Base-by-base conservation (phyloP, 139 green algal species). In the Closterium sp. region DNA sequence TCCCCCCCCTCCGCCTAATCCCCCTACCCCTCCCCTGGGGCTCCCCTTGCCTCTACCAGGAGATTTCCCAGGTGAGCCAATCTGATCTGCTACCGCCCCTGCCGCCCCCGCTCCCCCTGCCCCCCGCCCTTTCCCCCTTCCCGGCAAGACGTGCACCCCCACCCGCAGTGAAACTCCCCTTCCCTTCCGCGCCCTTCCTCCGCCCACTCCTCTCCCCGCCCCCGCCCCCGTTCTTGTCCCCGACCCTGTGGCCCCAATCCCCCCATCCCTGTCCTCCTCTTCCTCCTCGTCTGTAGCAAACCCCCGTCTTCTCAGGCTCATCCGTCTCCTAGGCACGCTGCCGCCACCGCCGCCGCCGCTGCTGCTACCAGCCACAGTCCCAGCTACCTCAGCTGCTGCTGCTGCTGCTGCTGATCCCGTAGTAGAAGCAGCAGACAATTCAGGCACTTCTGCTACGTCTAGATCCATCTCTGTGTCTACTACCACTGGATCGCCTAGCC, bases 381-480 rank as follows among this genome's bases (percentile, higher is more conserved):
- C 55, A 76, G 30, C 86, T 9, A 25, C 86, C 86, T 85, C 86
- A 64, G 87, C 38, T 85, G 86, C 31, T 89, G 21, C 86, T 86
- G 36, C 86, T 7, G 36, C 38, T 89, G 86, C 36, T 85, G n/a
- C 23, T 86, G 83, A 34, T 86, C 30, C 83, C 25, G 83, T 33
- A 12, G 55, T 19, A 28, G 55, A 76, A 76, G 16, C 55, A 76
- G 55, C 55, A 76, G 55, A 76, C 55, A 19, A 19, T 76, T 76
- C 55, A 76, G 55, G 55, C 55, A 76, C 55, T 76, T 76, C 55
- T 76, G 55, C 4, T 28, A 76, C 55, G 55, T 76, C 55, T 28
- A 28, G 2, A 19, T 76, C 55, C 25, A 28, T 19, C 16, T 76
- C 25, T 76, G 25, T 19, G 55, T 76, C 55, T 19, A 76, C 55